Percentiles rank a stretch among this genome's conserved stretches.
Conservation (phyloP, 179 eudicot genomes). For the Amaranthus tricolor region DNA sequence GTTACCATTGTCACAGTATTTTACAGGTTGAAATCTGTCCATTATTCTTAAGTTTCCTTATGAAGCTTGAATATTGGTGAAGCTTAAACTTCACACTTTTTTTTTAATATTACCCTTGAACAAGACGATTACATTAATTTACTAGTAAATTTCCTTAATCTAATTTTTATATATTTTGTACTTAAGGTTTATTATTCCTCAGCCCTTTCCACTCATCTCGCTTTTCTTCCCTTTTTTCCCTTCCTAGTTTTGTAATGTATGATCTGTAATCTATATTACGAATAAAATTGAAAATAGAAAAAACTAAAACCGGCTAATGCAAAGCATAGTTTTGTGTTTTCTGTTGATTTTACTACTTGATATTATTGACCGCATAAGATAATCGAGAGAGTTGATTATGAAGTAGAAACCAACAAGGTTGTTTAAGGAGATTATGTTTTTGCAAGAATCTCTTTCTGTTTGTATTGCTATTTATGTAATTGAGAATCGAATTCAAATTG, state of each 20-base stretch:
- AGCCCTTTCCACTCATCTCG: background rate
- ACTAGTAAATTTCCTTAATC: background rate
- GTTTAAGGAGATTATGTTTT: background rate
- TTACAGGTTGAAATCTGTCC: background rate
- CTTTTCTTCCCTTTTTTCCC: background rate
- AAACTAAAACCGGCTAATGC: background rate
- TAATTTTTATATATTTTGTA: background rate
- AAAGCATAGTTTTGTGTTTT: background rate
- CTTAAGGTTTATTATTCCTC: background rate
- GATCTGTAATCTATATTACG: background rate
- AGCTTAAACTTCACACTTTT: background rate
- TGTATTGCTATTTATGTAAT: background rate
- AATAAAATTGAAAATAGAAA: background rate
- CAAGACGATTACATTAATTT: background rate
- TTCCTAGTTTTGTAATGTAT: background rate
- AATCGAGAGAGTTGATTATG: background rate
- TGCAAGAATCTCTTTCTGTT: background rate
- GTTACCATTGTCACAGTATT: background rate
- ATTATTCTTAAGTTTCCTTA: background rate
- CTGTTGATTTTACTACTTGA: background rate
- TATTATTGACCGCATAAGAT: background rate
- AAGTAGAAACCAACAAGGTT: background rate
- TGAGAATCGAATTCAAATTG: background rate
- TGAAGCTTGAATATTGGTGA: background rate
- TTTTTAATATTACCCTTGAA: background rate